Evolutionary conservation across 352 stramenopile species (phyloP).

Genomic region (Pilasporangium apinafurcum): DNA sequence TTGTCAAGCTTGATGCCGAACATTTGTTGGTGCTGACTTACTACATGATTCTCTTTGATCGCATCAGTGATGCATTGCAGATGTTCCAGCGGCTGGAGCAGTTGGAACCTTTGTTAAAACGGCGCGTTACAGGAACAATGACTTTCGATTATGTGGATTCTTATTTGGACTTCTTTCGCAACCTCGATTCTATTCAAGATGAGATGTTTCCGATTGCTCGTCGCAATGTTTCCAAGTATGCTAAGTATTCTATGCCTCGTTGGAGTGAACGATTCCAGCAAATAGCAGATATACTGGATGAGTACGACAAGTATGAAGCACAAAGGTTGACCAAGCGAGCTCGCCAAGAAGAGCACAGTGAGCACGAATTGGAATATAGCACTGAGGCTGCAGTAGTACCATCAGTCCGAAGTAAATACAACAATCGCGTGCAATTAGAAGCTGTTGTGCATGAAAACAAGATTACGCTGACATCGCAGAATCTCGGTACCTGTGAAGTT

Average conservation of each 20-base stretch:
- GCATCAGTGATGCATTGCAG: slow-evolving; percentile 21
- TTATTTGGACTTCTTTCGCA: slow-evolving; percentile 55
- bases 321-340: slow-evolving; percentile 7
- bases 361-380: not conserved
- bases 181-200: slow-evolving; percentile 3
- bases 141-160: slow-evolving; percentile 52
- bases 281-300: slow-evolving; percentile 30
- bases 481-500: slow-evolving; percentile 27
- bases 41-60: slow-evolving; percentile 43
- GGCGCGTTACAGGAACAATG: slow-evolving; percentile 16
- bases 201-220: slow-evolving; percentile 24
- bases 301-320: slow-evolving; percentile 27
- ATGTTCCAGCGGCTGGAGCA: slow-evolving; percentile 21
- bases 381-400: too few species aligned
- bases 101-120: not conserved
- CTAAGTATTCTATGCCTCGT: slow-evolving; percentile 24
- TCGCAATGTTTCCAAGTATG: slow-evolving; percentile 24
- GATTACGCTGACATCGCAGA: slow-evolving; percentile 22
- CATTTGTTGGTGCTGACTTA: slow-evolving; percentile 39
- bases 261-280: slow-evolving; percentile 41
- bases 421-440: slow-evolving; percentile 13
- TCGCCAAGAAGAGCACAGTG: slow-evolving; percentile 1
- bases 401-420: not conserved
- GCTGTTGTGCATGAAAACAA: slow-evolving; percentile 15
- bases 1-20: slow-evolving; percentile 11